Base-by-base conservation (phyloP, 2,329 filamentous ascomycete genomes). In the Colletotrichum tropicicola region DNA sequence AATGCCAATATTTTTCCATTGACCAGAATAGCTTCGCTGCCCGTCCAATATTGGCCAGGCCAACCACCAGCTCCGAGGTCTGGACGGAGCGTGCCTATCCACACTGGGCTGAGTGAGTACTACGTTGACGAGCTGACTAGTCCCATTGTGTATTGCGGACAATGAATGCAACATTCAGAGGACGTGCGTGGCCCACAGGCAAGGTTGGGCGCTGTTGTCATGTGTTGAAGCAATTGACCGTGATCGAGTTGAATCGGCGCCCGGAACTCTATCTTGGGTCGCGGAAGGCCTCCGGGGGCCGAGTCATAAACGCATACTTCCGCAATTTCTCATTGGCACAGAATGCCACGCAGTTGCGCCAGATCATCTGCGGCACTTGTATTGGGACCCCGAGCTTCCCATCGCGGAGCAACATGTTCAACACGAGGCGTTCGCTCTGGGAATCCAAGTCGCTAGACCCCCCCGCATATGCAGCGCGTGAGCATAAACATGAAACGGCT, bases 401-500 rank as follows among this genome's bases (percentile, higher is more conserved):
- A n/a, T n/a, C n/a, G n/a, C n/a, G n/a, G n/a, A n/a, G n/a, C n/a
- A n/a, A n/a, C n/a, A n/a, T n/a, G n/a, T n/a, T n/a, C n/a, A n/a
- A n/a, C n/a, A n/a, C n/a, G n/a, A n/a, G n/a, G n/a, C n/a, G n/a
- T 35, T 52, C 32, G 30, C 23, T 39, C 15, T 52, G 30, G 49
- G 21, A 1, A 17, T 43, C 17, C 6, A 17, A 25, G 2, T 6
- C 15, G 5, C 10, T n/a, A 21, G 30, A 23, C 9, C 32, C 49
- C 2, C 12, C 17, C 51, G 21, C 23, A 27, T 21, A n/a, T 17
- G 23, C 35, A 27, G 15, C 21, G 32, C 23, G 15, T 28, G 17
- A n/a, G 23, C 10, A 54, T 54, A 19, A 54, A 54, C 23, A 43
- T 54, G 51, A 54, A 53, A 54, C 51, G 21, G 35, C 35, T 43